A percentile compares a stretch with the other conserved stretches of the same genome.
These are phyloP conservation scores for Polyplosphaeria fusca DNA, from an alignment of 495 filamentous ascomycete genomes.

Conservation along the genomic window DNA sequence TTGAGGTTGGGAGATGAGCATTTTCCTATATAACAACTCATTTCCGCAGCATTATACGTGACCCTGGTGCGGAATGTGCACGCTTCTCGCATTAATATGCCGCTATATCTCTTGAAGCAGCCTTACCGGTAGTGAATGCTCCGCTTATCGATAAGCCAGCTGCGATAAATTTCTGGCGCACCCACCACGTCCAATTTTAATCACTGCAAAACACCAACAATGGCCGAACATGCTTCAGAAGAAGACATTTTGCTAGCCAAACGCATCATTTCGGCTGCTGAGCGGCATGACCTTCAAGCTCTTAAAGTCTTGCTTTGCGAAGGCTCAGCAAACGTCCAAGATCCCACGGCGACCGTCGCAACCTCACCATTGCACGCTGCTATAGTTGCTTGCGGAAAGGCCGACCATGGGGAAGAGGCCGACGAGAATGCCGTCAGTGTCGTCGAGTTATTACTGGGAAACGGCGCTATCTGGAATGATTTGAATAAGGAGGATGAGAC, in stretches of 20 bases:
- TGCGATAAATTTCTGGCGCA: slow-evolving; percentile 2
- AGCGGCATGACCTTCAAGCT: slow-evolving; percentile 21
- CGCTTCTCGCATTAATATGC: too few relatives aligned
- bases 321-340: slow-evolving; percentile 29
- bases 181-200: background rate
- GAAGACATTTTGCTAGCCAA: slow-evolving; percentile 27
- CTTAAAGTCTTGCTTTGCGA: slow-evolving; percentile 22
- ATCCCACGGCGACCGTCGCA: slow-evolving; percentile 18
- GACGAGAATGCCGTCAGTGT: slow-evolving; percentile 59
- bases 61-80: too few relatives aligned
- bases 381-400: slow-evolving; percentile 72
- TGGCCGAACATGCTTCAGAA: slow-evolving; percentile 23
- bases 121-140: too few relatives aligned
- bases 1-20: too few relatives aligned
- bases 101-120: too few relatives aligned
- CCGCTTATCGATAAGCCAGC: too few relatives aligned
- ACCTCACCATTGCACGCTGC: slow-evolving; percentile 74
- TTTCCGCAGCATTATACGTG: too few relatives aligned
- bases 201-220: slow-evolving; percentile 6
- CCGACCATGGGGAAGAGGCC: slow-evolving; percentile 39
- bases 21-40: too few relatives aligned
- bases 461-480: slow-evolving; percentile 97
- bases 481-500: slow-evolving; percentile 82
- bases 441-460: slow-evolving; percentile 73
- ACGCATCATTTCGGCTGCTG: slow-evolving; percentile 27